A percentile compares a stretch with the other conserved stretches of the same genome.
These are phyloP conservation scores for Craspedostauros australis DNA, from an alignment of 108 stramenopile genomes.

Conservation along the genomic window DNA sequence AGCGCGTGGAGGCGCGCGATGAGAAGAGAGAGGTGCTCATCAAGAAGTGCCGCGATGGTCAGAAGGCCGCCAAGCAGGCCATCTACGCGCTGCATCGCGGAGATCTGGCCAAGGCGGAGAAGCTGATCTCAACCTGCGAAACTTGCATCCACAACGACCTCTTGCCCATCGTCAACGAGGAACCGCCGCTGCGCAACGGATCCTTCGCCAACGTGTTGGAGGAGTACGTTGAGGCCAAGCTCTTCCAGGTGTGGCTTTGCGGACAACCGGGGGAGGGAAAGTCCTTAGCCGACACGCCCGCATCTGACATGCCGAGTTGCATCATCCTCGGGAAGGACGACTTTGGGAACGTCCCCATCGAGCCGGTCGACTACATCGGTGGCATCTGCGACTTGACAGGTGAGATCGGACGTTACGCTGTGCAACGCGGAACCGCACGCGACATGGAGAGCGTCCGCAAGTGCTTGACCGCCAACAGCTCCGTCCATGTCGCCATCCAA, in stretches of 20 bases:
- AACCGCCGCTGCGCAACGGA: constrained; percentile 58
- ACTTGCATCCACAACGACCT: constrained; percentile 53
- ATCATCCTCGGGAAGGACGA: constrained; percentile 36
- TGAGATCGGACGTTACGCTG: constrained; percentile 91
- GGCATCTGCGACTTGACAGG: constrained; percentile 95
- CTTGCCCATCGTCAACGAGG: constrained; percentile 66
- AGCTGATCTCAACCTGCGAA: constrained; percentile 60
- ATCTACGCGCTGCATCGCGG: constrained; percentile 89
- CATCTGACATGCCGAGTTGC: constrained; percentile 37
- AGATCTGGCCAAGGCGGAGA: constrained; percentile 38
- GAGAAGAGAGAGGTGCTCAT: constrained; percentile 80
- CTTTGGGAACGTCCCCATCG: constrained; percentile 43
- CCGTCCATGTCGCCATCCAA: constrained; percentile 41
- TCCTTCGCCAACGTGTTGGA: constrained; percentile 81
- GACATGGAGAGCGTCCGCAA: constrained; percentile 57
- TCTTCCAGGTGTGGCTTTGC: constrained; percentile 84
- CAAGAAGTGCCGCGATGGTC: constrained; percentile 83
- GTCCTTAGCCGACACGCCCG: background rate
- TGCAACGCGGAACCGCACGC: constrained; percentile 79
- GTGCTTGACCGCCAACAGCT: constrained; percentile 58
- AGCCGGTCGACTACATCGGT: constrained; percentile 85
- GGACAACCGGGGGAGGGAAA: constrained; percentile 16
- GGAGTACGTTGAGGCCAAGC: constrained; percentile 90
- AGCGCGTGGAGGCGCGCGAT: constrained; percentile 77
- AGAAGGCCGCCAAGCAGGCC: constrained; percentile 89